Percentiles rank a stretch among this genome's conserved stretches.
Evolutionary conservation across 1,139 yeast species (phyloP).

Genomic region (Blastobotrys buckinghamii): DNA sequence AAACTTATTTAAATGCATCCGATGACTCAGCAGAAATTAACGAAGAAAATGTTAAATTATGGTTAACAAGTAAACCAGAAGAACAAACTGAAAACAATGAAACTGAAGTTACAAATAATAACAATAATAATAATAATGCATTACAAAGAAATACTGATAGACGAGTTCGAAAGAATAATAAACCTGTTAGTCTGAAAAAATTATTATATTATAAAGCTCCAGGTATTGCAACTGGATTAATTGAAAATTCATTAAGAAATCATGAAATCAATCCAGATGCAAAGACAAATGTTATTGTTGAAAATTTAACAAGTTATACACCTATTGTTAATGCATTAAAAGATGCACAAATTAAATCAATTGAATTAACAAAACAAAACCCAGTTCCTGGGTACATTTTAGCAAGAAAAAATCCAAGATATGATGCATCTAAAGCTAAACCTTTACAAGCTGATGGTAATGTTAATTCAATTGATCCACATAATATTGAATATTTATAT

Average conservation of each 20-base stretch:
- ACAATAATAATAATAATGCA: slow-evolving; percentile 33
- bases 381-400: slow-evolving; percentile 58
- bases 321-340: slow-evolving; percentile 43
- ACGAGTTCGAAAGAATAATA: slow-evolving; percentile 31
- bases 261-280: slow-evolving; percentile 43
- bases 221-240: slow-evolving; percentile 71
- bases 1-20: slow-evolving; percentile 15
- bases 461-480: slow-evolving; percentile 25
- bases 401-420: slow-evolving; percentile 52
- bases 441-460: slow-evolving; percentile 18
- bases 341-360: slow-evolving; percentile 41
- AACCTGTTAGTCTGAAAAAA: slow-evolving; percentile 46
- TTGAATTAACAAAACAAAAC: slow-evolving; percentile 26
- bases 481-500: slow-evolving; percentile 45
- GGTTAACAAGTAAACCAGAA: slow-evolving; percentile 17
- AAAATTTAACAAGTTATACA: slow-evolving; percentile 15
- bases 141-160: slow-evolving; percentile 11
- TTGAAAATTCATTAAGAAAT: slow-evolving; percentile 50
- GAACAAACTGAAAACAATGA: slow-evolving; percentile 11
- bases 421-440: slow-evolving; percentile 36
- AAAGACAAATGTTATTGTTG: slow-evolving; percentile 24
- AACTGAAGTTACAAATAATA: too few relatives aligned
- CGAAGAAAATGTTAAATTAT: slow-evolving; percentile 13
- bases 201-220: slow-evolving; percentile 63
- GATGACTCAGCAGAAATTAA: slow-evolving; percentile 9